A percentile compares a stretch with the other conserved stretches of the same genome.
phyloP scores from a whole-genome alignment of 495 filamentous ascomycete genomes.

The Hypoxylon intermedium region DNA sequence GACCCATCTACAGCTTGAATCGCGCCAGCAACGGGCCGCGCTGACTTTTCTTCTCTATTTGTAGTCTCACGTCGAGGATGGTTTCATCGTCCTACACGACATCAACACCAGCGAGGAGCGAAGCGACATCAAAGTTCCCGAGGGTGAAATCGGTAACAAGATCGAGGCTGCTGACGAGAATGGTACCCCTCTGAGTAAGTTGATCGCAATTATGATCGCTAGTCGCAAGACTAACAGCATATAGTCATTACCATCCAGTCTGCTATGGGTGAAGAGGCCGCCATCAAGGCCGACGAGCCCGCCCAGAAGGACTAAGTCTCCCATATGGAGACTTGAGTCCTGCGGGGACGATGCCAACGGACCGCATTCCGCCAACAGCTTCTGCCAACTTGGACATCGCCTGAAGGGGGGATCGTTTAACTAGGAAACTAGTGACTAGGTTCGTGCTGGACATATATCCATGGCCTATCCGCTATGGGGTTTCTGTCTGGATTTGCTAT shows the following conservation, averaged over 20 bases:
- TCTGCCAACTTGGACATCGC: conserved; percentile 32
- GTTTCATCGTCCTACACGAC: conserved; percentile 82
- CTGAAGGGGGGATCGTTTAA: conserved; percentile 18
- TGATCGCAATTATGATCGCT: background rate
- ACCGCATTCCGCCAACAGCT: conserved; percentile 6
- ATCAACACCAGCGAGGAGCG: conserved; percentile 81
- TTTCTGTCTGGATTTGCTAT: conserved; percentile 25
- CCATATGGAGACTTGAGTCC: conserved; percentile 18
- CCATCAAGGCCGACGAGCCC: conserved; percentile 88
- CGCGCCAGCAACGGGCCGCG: background rate
- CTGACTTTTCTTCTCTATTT: background rate
- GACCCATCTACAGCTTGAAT: background rate
- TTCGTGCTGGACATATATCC: conserved; percentile 19
- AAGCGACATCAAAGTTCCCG: conserved; percentile 85
- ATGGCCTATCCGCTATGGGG: conserved; percentile 12
- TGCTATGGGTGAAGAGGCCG: conserved; percentile 93
- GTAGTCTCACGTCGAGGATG: conserved; percentile 90
- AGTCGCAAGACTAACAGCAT: conserved; percentile 34
- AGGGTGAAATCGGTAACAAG: conserved; percentile 83
- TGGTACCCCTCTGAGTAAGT: conserved; percentile 82
- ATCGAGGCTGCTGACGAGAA: conserved; percentile 73
- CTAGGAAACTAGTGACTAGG: conserved; percentile 28
- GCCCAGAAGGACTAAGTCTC: conserved; percentile 34
- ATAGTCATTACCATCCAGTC: conserved; percentile 88
- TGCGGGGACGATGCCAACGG: conserved; percentile 20